Evolutionary conservation across 768 basidiomycete genomes (phyloP).

Genomic region (Gloeopeniophorella convolvens): DNA sequence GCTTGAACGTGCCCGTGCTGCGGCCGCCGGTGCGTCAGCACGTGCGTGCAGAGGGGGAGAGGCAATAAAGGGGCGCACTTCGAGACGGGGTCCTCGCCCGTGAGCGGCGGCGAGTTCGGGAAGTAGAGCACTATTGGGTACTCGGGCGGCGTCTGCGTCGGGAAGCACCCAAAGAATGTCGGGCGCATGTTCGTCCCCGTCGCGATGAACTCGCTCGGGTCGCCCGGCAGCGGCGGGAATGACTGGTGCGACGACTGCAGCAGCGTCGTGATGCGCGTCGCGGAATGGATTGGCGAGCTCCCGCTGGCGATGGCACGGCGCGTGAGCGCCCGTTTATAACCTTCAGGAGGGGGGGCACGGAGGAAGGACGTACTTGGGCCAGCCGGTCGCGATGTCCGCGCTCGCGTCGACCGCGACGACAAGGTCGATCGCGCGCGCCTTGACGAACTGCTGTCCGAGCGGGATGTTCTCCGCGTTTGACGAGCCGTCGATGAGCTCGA

Average conservation of each 20-base stretch:
- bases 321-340: not conserved
- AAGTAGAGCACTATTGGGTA: slow-evolving; percentile 70
- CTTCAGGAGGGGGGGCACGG: not conserved
- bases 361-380: slow-evolving; percentile 51
- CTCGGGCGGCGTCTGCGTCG: slow-evolving; percentile 39
- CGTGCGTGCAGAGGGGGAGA: not conserved
- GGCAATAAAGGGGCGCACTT: slow-evolving; percentile 38
- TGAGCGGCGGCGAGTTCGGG: slow-evolving; percentile 68
- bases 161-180: slow-evolving; percentile 77
- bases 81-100: slow-evolving; percentile 54
- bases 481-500: slow-evolving; percentile 66
- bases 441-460: slow-evolving; percentile 63
- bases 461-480: slow-evolving; percentile 69
- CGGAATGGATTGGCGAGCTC: slow-evolving; percentile 40
- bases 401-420: slow-evolving; percentile 71
- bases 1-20: slow-evolving; percentile 52
- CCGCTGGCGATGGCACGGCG: slow-evolving; percentile 35
- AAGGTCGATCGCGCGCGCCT: slow-evolving; percentile 61
- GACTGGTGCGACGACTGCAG: slow-evolving; percentile 46
- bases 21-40: slow-evolving; percentile 10
- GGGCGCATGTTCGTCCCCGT: slow-evolving; percentile 60
- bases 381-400: slow-evolving; percentile 48
- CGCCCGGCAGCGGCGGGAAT: slow-evolving; percentile 59
- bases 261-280: slow-evolving; percentile 38
- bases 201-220: slow-evolving; percentile 43